Conservation (phyloP, 352 stramenopile genomes). For the Globisporangium uncinulatum region DNA sequence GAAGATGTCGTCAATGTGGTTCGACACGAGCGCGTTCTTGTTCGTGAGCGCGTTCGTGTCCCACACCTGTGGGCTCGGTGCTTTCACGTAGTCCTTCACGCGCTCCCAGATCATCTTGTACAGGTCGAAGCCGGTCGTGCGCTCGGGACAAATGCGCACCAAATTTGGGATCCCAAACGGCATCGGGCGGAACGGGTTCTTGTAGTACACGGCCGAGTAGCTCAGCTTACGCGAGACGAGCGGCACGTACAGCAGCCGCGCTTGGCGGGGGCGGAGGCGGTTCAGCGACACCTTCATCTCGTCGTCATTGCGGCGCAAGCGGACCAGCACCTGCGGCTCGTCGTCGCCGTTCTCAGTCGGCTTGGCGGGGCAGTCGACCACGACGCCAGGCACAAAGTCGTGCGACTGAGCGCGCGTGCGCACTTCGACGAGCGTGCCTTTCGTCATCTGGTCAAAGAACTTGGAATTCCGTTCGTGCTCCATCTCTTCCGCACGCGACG, state of each 20-base stretch:
- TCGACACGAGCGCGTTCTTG: conserved; percentile 35
- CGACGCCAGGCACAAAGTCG: conserved; percentile 61
- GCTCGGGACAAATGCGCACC: conserved; percentile 79
- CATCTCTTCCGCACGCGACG: conserved; percentile 29
- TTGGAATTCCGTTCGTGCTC: conserved; percentile 24
- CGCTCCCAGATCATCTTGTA: conserved; percentile 82
- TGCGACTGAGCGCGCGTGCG: conserved; percentile 59
- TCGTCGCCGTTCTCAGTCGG: conserved; percentile 34
- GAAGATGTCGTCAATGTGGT: conserved; percentile 81
- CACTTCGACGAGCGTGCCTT: conserved; percentile 69
- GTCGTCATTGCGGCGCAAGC: conserved; percentile 60
- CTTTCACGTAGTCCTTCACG: conserved; percentile 75
- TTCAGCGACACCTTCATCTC: conserved; percentile 67
- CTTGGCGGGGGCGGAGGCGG: conserved; percentile 59
- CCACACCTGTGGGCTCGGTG: conserved; percentile 35
- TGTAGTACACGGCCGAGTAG: conserved; percentile 86
- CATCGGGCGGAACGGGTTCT: conserved; percentile 82
- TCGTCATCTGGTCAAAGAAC: conserved; percentile 56
- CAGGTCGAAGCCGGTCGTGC: conserved; percentile 71
- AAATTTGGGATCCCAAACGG: conserved; percentile 85
- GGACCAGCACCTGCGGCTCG: conserved; percentile 45
- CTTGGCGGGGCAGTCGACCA: conserved; percentile 38
- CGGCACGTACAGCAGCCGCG: conserved; percentile 72
- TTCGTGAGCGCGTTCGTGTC: conserved; percentile 19
- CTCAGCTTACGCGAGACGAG: conserved; percentile 81